Percentiles rank a stretch among this genome's conserved stretches.
These are phyloP conservation scores for Linum lewisii DNA, from an alignment of 345 rosid species.

Conservation along the genomic window DNA sequence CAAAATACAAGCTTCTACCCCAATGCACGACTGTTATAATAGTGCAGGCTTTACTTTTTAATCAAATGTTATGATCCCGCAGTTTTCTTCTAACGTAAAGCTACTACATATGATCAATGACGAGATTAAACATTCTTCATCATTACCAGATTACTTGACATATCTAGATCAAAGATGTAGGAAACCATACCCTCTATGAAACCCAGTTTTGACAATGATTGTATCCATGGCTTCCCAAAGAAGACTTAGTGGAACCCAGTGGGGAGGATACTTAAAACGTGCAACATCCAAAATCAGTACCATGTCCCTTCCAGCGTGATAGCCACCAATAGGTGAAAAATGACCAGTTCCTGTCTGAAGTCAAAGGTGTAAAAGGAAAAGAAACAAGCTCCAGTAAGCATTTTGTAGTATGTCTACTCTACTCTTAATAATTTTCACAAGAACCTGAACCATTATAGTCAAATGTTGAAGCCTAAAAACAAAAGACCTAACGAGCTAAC, in stretches of 20 bases:
- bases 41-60: no score
- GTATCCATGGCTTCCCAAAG: conserved; percentile 94
- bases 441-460: not conserved
- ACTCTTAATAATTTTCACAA: not conserved
- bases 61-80: no score
- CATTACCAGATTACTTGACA: not conserved
- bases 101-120: not conserved
- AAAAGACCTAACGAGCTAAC: not conserved
- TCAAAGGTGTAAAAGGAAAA: not conserved
- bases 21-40: not conserved
- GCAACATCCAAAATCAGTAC: conserved; percentile 94
- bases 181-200: conserved; percentile 60
- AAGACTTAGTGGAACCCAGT: conserved; percentile 85
- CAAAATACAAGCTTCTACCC: not conserved
- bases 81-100: not conserved
- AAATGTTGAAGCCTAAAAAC: conserved; percentile 1
- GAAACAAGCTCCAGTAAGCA: conserved; percentile 2
- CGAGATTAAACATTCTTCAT: not conserved
- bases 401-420: no score
- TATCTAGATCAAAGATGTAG: not conserved
- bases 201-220: conserved; percentile 55
- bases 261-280: conserved; percentile 96
- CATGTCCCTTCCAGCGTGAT: conserved; percentile 85
- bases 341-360: conserved; percentile 88
- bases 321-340: conserved; percentile 96